Base-by-base conservation (phyloP, 208 protist species). In the Wallacemonas sp. region DNA sequence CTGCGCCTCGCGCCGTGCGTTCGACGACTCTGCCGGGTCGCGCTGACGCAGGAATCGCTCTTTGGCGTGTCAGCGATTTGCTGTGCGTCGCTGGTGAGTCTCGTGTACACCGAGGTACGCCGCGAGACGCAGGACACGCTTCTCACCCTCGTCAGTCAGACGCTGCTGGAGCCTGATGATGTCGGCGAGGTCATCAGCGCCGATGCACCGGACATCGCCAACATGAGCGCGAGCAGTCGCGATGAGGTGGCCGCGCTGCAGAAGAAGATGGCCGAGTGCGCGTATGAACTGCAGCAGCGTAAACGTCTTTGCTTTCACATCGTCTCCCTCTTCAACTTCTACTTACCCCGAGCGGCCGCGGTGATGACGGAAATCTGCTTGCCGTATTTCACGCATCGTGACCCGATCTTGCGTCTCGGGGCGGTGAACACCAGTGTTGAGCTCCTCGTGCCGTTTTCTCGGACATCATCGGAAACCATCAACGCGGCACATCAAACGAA, bases 281-380 rank as follows among this genome's bases (percentile, higher is more conserved):
- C 63, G 32, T 12, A 24, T 16, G 21, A 56, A 44, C 61, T 52
- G 8, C 38, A 69, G 5, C 48, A 68, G 33, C 46, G 65, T 39
- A 87, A 93, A 60, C 76, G 76, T 27, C 77, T 85, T 44, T 88
- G 85, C 65, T 93, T 93, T 54, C 81, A 78, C 32, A 70, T 85
- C 11, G 62, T 90, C 33, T 62, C 82, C 27, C 68, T 77, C 33
- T 81, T 87, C 66, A 79, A 62, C 62, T 78, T 70, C 56, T 66
- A 65, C 58, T 88, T 83, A 80, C 78, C 83, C 54, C 77, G 80
- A 17, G 80, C 75, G 3, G 78, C 77, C 1, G 63, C 72, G 24
- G 86, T 89, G 60, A 89, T 89, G 56, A 34, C 88, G 16, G 76
- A 86, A 27, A 76, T 89, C 9, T 94, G 88, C 73, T 63, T 80